phyloP scores from a whole-genome alignment of 805 yeast species.

The Candida arabinofermentans region DNA sequence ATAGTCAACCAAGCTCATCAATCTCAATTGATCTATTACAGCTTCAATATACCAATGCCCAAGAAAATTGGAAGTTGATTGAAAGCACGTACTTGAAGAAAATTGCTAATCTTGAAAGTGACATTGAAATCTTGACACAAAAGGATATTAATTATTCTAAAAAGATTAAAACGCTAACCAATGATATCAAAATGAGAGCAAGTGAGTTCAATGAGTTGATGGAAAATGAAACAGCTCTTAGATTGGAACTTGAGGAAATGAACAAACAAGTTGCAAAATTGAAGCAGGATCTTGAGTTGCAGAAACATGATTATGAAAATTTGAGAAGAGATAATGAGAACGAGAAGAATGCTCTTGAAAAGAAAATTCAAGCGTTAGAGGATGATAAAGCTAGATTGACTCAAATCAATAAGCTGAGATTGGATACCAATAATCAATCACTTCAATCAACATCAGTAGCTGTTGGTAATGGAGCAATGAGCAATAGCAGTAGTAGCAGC shows the following conservation, averaged over 20 bases:
- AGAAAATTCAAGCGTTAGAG: conserved; percentile 22
- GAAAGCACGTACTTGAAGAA: conserved; percentile 60
- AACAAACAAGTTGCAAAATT: conserved; percentile 16
- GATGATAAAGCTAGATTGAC: conserved; percentile 25
- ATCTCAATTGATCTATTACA: conserved; percentile 46
- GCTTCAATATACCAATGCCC: conserved; percentile 68
- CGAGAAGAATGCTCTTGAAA: conserved; percentile 24
- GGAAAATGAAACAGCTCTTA: conserved; percentile 21
- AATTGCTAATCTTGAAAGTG: conserved; percentile 41
- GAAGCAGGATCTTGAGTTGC: conserved; percentile 12
- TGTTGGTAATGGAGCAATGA: too few species aligned
- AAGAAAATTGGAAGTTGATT: conserved; percentile 77
- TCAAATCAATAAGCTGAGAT: conserved; percentile 12
- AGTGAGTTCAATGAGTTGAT: conserved; percentile 23
- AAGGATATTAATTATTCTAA: conserved; percentile 27
- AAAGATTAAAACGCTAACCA: conserved; percentile 27
- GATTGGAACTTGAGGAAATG: conserved; percentile 15
- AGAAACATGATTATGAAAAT: conserved; percentile 24
- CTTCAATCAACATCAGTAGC: background rate
- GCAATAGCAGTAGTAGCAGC: background rate
- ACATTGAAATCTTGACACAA: conserved; percentile 36
- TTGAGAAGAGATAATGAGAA: conserved; percentile 28
- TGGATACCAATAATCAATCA: conserved; percentile 9
- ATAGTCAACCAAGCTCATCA: conserved; percentile 7
- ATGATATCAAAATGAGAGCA: conserved; percentile 35